phyloP scores from a whole-genome alignment of 1,284 basidiomycete species.

The Leccinum pachyderme region DNA sequence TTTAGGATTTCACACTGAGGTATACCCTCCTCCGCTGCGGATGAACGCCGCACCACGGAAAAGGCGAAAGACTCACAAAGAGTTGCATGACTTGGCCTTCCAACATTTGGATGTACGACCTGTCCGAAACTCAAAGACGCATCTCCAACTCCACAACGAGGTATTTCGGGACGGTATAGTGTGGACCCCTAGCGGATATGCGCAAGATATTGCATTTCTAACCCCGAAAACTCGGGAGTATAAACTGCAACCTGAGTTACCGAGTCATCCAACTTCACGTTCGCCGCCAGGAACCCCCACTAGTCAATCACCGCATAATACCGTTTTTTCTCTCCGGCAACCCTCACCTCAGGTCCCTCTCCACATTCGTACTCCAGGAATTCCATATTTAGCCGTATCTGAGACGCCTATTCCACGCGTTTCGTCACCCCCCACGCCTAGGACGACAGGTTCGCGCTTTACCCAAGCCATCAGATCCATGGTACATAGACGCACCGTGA shows the following conservation, averaged over 20 bases:
- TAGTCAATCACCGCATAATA: conserved; percentile 5
- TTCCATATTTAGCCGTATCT: conserved; percentile 16
- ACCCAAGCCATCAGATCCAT: conserved; percentile 27
- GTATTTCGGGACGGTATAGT: conserved; percentile 33
- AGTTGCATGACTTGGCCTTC: conserved; percentile 17
- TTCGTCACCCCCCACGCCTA: conserved; percentile 5
- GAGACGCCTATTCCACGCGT: conserved; percentile 15
- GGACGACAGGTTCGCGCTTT: conserved; percentile 20
- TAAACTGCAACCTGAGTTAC: conserved; percentile 1
- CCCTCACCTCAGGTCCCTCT: conserved; percentile 14
- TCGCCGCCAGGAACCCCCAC: conserved; percentile 3
- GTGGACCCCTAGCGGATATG: conserved; percentile 34
- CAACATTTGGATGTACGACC: conserved; percentile 8
- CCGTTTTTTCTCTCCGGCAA: conserved; percentile 11
- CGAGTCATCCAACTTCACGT: conserved; percentile 2
- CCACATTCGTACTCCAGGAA: conserved; percentile 16
- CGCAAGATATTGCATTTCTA: conserved; percentile 15
- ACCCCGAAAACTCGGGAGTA: conserved; percentile 3
- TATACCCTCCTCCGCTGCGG: conserved; percentile 26
- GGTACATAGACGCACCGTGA: conserved; percentile 14
- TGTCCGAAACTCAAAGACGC: conserved; percentile 22
- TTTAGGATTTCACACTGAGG: conserved; percentile 33
- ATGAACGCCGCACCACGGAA: not conserved
- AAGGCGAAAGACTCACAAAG: conserved; percentile 18
- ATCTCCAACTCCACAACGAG: conserved; percentile 32